phyloP scores from a whole-genome alignment of 192 early-diverging fungal genomes.

The Thoreauomyces humboldtii region DNA sequence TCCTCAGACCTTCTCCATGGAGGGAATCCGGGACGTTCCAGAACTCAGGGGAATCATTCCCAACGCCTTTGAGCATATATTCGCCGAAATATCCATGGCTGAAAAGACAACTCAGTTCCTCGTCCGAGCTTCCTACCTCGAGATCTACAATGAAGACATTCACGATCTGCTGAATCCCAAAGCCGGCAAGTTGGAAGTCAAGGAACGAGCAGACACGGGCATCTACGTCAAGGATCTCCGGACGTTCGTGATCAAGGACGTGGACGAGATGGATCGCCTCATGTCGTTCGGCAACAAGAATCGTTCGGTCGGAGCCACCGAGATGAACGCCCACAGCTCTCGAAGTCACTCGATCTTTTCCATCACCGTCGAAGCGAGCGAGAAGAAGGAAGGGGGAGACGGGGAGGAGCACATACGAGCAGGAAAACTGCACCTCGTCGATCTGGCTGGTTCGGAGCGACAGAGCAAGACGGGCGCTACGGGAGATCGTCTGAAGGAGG shows the following conservation, averaged over 20 bases:
- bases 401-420: constrained; percentile 55
- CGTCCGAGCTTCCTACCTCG: constrained; percentile 73
- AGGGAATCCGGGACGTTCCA: constrained; percentile 51
- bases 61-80: constrained; percentile 61
- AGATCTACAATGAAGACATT: constrained; percentile 94
- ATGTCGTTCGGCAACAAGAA: constrained; percentile 57
- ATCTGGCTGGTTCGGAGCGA: constrained; percentile 61
- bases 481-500: constrained; percentile 62
- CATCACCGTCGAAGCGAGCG: constrained; percentile 58
- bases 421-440: constrained; percentile 63
- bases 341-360: constrained; percentile 66
- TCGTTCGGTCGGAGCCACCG: constrained; percentile 60
- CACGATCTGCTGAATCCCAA: constrained; percentile 77
- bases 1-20: constrained; percentile 62
- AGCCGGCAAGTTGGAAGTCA: constrained; percentile 56
- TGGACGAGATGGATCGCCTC: constrained; percentile 55
- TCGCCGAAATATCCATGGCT: constrained; percentile 54
- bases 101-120: constrained; percentile 54
- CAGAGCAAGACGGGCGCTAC: constrained; percentile 63
- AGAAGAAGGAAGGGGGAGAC: constrained; percentile 42
- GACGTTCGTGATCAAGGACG: constrained; percentile 53
- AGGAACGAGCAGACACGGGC: constrained; percentile 66
- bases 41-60: constrained; percentile 61
- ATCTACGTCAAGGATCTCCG: constrained; percentile 63
- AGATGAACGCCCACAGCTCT: constrained; percentile 61